Conservation (phyloP, 306 rosid genomes). For the Quercus wislizeni region DNA sequence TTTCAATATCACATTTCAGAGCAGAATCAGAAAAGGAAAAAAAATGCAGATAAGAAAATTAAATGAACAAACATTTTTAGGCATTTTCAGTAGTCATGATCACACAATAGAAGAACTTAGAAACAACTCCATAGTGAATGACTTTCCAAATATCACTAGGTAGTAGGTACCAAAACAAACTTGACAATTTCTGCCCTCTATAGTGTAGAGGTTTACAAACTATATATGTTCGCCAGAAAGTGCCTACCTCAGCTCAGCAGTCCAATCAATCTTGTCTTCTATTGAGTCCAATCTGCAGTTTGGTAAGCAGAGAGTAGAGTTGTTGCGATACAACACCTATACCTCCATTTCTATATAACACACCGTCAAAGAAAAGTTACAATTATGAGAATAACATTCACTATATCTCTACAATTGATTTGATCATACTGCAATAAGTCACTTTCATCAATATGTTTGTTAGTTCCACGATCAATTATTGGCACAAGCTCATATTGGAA, state of each 20-base stretch:
- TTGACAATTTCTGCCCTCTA: not conserved
- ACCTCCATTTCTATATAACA: constrained; percentile 51
- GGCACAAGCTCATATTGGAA: not conserved
- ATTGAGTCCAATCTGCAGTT: constrained; percentile 85
- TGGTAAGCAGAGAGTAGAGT: constrained; percentile 77
- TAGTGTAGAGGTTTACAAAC: not conserved
- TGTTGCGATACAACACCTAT: constrained; percentile 75
- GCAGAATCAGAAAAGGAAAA: not conserved
- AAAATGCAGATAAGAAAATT: not conserved
- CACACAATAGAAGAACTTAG: not conserved
- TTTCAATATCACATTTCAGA: not conserved
- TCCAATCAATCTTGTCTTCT: constrained; percentile 83
- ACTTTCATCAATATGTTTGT: not conserved
- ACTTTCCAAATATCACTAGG: constrained; percentile 1
- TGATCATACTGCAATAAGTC: not conserved
- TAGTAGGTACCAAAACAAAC: not conserved
- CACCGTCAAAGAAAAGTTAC: constrained; percentile 41
- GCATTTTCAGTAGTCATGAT: not conserved
- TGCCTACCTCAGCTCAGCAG: constrained; percentile 59
- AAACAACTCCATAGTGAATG: not conserved
- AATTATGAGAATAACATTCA: not conserved
- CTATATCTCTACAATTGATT: not conserved
- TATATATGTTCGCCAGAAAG: not conserved
- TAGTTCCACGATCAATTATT: not conserved
- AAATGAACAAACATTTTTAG: not conserved